Percentiles rank a stretch among this genome's conserved stretches.
Evolutionary conservation across 1,284 basidiomycete genomes (phyloP).

Genomic region (Cutaneotrichosporon mucoides): DNA sequence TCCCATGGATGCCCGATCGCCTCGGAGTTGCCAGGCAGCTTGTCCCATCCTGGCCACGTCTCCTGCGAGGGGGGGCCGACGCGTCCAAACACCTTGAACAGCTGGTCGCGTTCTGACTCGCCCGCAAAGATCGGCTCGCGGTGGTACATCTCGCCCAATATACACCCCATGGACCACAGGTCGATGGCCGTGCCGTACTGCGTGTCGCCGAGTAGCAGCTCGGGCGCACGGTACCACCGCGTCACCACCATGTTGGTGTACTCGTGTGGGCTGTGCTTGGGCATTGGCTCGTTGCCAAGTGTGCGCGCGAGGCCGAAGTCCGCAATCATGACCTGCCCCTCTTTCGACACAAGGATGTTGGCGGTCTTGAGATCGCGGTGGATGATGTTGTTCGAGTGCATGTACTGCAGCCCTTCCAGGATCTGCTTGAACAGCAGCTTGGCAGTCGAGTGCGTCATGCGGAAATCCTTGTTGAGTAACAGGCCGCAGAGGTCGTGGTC

Average conservation of each 20-base stretch:
- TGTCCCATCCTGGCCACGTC: conserved; percentile 70
- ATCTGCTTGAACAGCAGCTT: conserved; percentile 96
- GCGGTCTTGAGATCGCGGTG: conserved; percentile 99
- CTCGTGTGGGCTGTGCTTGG: conserved; percentile 52
- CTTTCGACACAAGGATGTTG: conserved; percentile 88
- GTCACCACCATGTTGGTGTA: conserved; percentile 86
- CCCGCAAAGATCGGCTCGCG: conserved; percentile 84
- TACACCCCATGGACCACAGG: conserved; percentile 96
- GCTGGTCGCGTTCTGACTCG: conserved; percentile 80
- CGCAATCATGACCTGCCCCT: conserved; percentile 78
- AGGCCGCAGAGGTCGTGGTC: conserved; percentile 96
- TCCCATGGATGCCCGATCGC: conserved; percentile 43
- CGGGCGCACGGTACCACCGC: conserved; percentile 60
- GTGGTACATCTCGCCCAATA: conserved; percentile 93
- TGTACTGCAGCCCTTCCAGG: conserved; percentile 88
- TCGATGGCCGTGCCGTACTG: conserved; percentile 92
- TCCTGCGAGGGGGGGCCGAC: conserved; percentile 79
- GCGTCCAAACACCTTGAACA: conserved; percentile 82
- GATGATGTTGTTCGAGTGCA: conserved; percentile 89
- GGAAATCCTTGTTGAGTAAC: conserved; percentile 82
- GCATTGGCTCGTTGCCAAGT: conserved; percentile 45
- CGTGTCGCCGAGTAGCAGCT: conserved; percentile 82
- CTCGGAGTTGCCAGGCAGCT: conserved; percentile 74
- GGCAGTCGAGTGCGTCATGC: conserved; percentile 74
- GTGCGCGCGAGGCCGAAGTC: conserved; percentile 81